A percentile compares a stretch with the other conserved stretches of the same genome.
Conservation (phyloP, 176 grass and related monocot genomes). For the Bothriochloa decipiens region DNA sequence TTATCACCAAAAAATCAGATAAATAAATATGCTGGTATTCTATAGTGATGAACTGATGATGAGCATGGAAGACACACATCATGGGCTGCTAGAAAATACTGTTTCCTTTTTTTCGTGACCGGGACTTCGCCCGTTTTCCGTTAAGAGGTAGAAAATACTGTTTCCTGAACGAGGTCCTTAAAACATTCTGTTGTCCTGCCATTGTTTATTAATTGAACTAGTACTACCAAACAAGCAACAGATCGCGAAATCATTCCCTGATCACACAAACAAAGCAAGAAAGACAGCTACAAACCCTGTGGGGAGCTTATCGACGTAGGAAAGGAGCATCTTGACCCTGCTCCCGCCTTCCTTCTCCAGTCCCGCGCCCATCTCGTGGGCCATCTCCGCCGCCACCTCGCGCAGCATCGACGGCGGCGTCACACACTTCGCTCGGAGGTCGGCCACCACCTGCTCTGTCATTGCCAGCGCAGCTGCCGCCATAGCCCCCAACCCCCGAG, state of each 20-base stretch:
- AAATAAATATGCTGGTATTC: not conserved
- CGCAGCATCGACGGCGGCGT: constrained; percentile 49
- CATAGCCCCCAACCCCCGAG: constrained; percentile 5
- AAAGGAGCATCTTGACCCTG: constrained; percentile 84
- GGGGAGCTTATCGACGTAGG: constrained; percentile 84
- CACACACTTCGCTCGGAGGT: constrained; percentile 57
- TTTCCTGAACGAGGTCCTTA: not conserved
- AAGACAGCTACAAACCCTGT: constrained; percentile 51
- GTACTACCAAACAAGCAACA: not conserved
- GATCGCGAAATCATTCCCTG: not conserved
- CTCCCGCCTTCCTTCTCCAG: constrained; percentile 61
- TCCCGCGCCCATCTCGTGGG: constrained; percentile 68
- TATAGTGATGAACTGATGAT: not conserved
- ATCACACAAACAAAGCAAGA: constrained; percentile 21
- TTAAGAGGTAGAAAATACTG: not conserved
- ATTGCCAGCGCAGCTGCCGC: constrained; percentile 24
- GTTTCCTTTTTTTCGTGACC: no score
- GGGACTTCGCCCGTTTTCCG: no score
- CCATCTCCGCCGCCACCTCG: constrained; percentile 65
- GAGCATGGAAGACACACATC: not conserved
- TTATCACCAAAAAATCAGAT: not conserved
- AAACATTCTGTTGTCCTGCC: not conserved
- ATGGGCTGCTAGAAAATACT: not conserved
- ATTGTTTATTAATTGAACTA: not conserved
- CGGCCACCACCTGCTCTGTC: constrained; percentile 58